Evolutionary conservation across 768 basidiomycete species (phyloP).

Genomic region (Collybia mongolica): DNA sequence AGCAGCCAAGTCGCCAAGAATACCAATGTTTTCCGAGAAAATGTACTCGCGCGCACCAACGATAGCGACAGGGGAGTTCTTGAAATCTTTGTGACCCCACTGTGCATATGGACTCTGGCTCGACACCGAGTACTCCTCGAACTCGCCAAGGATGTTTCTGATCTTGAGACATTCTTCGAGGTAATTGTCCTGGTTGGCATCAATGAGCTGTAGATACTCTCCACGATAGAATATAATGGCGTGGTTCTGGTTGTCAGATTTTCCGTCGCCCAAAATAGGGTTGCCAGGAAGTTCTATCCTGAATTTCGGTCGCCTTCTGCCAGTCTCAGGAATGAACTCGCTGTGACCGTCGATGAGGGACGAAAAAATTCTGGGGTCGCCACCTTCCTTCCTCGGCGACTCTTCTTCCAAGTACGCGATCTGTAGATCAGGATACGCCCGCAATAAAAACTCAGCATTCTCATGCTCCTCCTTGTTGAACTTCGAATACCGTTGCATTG

Average conservation of each 20-base stretch:
- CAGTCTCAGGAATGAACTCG: slow-evolving; percentile 88
- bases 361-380: slow-evolving; percentile 93
- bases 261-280: slow-evolving; percentile 98
- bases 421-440: slow-evolving; percentile 97
- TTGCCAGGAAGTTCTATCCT: slow-evolving; percentile 98
- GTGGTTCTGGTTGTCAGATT: slow-evolving; percentile 99
- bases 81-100: slow-evolving; percentile 87
- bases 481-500: slow-evolving; percentile 99
- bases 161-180: slow-evolving; percentile 99
- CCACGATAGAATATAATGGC: slow-evolving; percentile 99
- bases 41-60: slow-evolving; percentile 99
- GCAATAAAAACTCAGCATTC: slow-evolving; percentile 96
- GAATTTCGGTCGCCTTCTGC: slow-evolving; percentile 93
- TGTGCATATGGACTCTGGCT: slow-evolving; percentile 90
- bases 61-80: slow-evolving; percentile 88
- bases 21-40: slow-evolving; percentile 99
- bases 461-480: slow-evolving; percentile 99
- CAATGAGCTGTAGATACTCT: slow-evolving; percentile 98
- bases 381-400: slow-evolving; percentile 88
- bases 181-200: slow-evolving; percentile 99
- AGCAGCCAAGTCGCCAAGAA: slow-evolving; percentile 96
- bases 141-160: slow-evolving; percentile 95
- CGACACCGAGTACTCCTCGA: slow-evolving; percentile 88
- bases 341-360: slow-evolving; percentile 97
- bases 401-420: slow-evolving; percentile 99